Evolutionary conservation across 768 basidiomycete species (phyloP).

Genomic region (Tephrocybe sp.): DNA sequence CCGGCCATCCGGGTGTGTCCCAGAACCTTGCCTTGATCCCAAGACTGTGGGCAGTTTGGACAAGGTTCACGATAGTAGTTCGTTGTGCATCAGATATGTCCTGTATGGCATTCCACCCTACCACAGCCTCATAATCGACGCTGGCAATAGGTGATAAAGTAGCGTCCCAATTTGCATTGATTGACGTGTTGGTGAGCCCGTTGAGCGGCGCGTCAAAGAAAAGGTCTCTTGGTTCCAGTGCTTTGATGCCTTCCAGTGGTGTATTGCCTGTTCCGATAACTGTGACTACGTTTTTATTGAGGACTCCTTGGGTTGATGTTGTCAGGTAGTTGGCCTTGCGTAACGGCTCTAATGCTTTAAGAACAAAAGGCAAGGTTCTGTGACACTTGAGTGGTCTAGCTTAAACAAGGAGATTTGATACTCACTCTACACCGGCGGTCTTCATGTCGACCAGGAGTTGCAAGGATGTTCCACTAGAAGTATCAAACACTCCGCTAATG

Average conservation of each 20-base stretch:
- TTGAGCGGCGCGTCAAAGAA: constrained; percentile 53
- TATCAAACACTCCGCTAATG: constrained; percentile 50
- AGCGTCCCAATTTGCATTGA: constrained; percentile 37
- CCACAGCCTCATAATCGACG: constrained; percentile 40
- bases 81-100: constrained; percentile 38
- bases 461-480: constrained; percentile 34
- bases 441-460: constrained; percentile 54
- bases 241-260: constrained; percentile 43
- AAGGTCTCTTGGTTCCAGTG: constrained; percentile 42
- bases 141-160: constrained; percentile 50
- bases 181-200: constrained; percentile 28
- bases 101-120: constrained; percentile 48
- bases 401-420: constrained; percentile 2
- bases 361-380: constrained; percentile 41
- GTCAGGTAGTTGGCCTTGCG: constrained; percentile 43
- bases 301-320: constrained; percentile 38
- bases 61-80: constrained; percentile 35
- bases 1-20: constrained; percentile 51
- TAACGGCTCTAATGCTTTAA: constrained; percentile 44
- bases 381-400: background rate
- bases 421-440: constrained; percentile 45
- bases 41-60: constrained; percentile 40
- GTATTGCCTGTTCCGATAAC: constrained; percentile 53
- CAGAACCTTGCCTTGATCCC: constrained; percentile 50
- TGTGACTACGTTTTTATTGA: constrained; percentile 35